A percentile compares a stretch with the other conserved stretches of the same genome.
Conservation (phyloP, 352 stramenopile species). For the Pythium utonaiense region DNA sequence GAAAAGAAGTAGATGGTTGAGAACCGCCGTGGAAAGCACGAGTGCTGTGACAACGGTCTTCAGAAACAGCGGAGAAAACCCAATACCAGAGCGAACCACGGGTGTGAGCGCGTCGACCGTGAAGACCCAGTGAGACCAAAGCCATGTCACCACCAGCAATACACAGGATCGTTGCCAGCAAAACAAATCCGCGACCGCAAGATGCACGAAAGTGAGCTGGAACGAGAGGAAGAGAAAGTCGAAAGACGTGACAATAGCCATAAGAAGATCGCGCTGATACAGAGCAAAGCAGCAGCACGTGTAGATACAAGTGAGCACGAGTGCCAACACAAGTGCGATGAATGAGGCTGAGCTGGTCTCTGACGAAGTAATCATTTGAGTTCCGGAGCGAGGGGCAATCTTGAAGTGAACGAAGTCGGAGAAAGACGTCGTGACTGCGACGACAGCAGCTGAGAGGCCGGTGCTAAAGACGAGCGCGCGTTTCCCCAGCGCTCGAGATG, state of each 20-base stretch:
- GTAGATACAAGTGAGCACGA: constrained; percentile 1
- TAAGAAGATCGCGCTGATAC: constrained; percentile 10
- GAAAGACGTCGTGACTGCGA: neutral
- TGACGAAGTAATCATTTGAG: neutral
- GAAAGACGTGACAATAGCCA: constrained; percentile 8
- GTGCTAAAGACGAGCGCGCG: neutral
- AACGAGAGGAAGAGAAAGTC: constrained; percentile 23
- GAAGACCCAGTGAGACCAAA: constrained; percentile 23
- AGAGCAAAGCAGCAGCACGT: neutral
- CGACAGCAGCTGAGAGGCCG: neutral
- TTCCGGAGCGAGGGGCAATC: neutral
- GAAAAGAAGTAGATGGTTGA: constrained; percentile 21
- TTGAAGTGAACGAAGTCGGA: constrained; percentile 8
- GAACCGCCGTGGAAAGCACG: constrained; percentile 11
- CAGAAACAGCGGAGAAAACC: neutral
- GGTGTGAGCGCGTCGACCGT: constrained; percentile 20
- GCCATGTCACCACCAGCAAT: constrained; percentile 15
- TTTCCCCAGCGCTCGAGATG: neutral
- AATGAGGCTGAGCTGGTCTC: neutral
- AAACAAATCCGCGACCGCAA: constrained; percentile 22
- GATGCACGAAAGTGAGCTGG: constrained; percentile 20
- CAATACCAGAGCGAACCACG: constrained; percentile 1
- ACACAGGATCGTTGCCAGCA: constrained; percentile 2
- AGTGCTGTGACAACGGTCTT: constrained; percentile 7
- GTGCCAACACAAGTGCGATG: neutral